A percentile compares a stretch with the other conserved stretches of the same genome.
Conservation (phyloP, 2,329 filamentous ascomycete species). For the Aspergillus sp. region DNA sequence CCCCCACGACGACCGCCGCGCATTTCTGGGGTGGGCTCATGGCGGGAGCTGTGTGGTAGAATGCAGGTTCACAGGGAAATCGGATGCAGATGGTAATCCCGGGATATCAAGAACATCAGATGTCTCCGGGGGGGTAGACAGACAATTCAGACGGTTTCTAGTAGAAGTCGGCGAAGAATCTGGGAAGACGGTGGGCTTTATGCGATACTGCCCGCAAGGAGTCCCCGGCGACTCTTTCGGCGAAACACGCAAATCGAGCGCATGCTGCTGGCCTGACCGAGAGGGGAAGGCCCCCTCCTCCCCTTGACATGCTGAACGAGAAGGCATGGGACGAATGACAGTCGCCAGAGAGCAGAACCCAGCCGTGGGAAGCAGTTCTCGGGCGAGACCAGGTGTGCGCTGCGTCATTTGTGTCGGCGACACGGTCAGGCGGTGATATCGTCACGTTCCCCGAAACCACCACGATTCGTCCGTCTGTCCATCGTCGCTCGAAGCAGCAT, state of each 20-base stretch:
- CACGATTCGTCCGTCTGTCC: background rate
- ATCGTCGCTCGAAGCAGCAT: background rate
- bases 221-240: constrained; percentile 16
- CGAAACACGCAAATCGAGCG: constrained; percentile 11
- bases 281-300: constrained; percentile 1
- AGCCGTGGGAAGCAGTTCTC: background rate
- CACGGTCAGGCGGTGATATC: constrained; percentile 7
- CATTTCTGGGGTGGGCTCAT: constrained; percentile 35
- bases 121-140: background rate
- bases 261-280: constrained; percentile 3
- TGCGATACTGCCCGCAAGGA: constrained; percentile 1
- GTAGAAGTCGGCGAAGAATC: background rate
- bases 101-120: background rate
- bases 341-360: background rate
- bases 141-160: background rate
- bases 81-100: background rate
- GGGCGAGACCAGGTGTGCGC: constrained; percentile 2
- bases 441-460: background rate
- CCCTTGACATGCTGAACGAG: background rate
- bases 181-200: constrained; percentile 5
- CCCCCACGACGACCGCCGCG: constrained; percentile 58
- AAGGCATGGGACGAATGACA: constrained; percentile 5
- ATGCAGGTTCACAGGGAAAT: background rate
- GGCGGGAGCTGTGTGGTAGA: constrained; percentile 6
- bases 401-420: background rate